Conservation (phyloP, 2,329 filamentous ascomycete species). For the Sordariomycetes sp. region DNA sequence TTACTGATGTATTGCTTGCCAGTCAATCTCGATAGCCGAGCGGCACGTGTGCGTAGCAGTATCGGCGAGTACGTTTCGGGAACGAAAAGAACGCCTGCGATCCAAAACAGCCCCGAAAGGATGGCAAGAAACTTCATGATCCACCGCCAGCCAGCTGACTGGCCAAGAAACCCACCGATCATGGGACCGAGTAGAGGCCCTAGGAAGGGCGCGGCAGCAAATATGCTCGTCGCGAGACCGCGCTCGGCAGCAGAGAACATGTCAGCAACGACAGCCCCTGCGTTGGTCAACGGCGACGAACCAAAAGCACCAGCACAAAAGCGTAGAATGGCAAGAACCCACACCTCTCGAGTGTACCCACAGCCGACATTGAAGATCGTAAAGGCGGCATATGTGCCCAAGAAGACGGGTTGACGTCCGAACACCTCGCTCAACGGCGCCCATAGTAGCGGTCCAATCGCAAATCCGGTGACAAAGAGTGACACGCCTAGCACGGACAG, state of each 20-base stretch:
- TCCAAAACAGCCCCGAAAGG: slow-evolving; percentile 43
- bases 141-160: slow-evolving; percentile 50
- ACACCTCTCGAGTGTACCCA: too few relatives aligned
- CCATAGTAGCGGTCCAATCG: slow-evolving; percentile 10
- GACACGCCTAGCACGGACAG: slow-evolving; percentile 61
- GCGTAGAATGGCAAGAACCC: slow-evolving; percentile 48
- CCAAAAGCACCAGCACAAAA: slow-evolving; percentile 52
- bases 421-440: slow-evolving; percentile 41
- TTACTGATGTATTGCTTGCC: slow-evolving; percentile 39
- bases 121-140: slow-evolving; percentile 43
- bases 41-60: slow-evolving; percentile 35
- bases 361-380: slow-evolving; percentile 56
- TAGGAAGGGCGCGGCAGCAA: slow-evolving; percentile 54
- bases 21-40: slow-evolving; percentile 32
- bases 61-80: slow-evolving; percentile 46
- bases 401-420: slow-evolving; percentile 50
- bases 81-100: slow-evolving; percentile 31
- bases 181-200: slow-evolving; percentile 55
- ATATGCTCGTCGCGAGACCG: slow-evolving; percentile 44
- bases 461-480: slow-evolving; percentile 47
- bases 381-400: slow-evolving; percentile 50
- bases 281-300: slow-evolving; percentile 45
- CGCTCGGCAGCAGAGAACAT: slow-evolving; percentile 40
- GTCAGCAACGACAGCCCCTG: slow-evolving; percentile 47
- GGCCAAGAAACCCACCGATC: slow-evolving; percentile 47